A percentile compares a stretch with the other conserved stretches of the same genome.
Conservation (phyloP, 352 stramenopile species). For the Globisporangium alternatum region DNA sequence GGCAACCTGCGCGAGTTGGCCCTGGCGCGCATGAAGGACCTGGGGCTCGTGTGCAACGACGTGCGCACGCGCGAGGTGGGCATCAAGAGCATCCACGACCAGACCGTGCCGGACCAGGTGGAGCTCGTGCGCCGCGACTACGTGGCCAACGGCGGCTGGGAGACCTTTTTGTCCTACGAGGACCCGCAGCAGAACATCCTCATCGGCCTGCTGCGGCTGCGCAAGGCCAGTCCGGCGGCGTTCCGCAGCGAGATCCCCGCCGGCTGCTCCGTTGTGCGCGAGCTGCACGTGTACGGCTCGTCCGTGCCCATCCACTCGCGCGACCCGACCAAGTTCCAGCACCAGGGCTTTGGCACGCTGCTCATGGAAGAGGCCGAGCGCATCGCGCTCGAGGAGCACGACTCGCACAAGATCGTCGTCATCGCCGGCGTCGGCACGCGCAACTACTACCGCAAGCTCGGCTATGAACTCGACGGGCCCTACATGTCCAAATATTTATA, state of each 20-base stretch:
- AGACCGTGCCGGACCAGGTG: slow-evolving; percentile 92
- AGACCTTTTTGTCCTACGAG: slow-evolving; percentile 97
- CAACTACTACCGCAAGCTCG: slow-evolving; percentile 97
- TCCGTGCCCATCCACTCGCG: slow-evolving; percentile 92
- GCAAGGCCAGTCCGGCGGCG: slow-evolving; percentile 80
- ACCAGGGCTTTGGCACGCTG: slow-evolving; percentile 95
- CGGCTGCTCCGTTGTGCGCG: slow-evolving; percentile 74
- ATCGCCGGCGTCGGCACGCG: slow-evolving; percentile 96
- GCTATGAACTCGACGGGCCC: slow-evolving; percentile 94
- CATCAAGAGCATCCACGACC: slow-evolving; percentile 97
- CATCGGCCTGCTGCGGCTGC: slow-evolving; percentile 92
- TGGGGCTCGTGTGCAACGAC: slow-evolving; percentile 92
- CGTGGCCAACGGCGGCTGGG: slow-evolving; percentile 94
- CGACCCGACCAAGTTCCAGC: slow-evolving; percentile 96
- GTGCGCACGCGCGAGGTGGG: slow-evolving; percentile 95
- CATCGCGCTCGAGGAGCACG: slow-evolving; percentile 94
- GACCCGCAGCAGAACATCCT: slow-evolving; percentile 96
- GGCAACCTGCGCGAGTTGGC: slow-evolving; percentile 95
- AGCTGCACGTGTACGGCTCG: slow-evolving; percentile 97
- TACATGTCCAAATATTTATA: slow-evolving; percentile 96
- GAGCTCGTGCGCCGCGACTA: slow-evolving; percentile 96
- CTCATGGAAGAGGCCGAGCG: slow-evolving; percentile 97
- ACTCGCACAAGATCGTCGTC: slow-evolving; percentile 94
- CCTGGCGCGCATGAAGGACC: slow-evolving; percentile 90
- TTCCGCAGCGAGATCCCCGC: slow-evolving; percentile 82